These are phyloP conservation scores for Epichloe amarillans DNA, from an alignment of 2,329 filamentous ascomycete genomes.

Conservation along the genomic window DNA sequence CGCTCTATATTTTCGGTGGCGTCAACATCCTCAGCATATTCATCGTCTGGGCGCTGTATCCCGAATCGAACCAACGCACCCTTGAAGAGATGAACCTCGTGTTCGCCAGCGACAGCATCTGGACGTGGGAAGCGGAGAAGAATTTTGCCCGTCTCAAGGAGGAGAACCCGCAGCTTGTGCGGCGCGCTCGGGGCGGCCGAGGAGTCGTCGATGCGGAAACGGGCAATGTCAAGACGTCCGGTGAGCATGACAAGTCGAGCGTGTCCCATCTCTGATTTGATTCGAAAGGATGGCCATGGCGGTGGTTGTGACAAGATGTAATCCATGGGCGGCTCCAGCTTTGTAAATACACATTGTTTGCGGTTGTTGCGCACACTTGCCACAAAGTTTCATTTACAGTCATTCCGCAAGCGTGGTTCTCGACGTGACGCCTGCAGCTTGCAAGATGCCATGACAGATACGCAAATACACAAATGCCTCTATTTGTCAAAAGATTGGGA, in stretches of 20 bases:
- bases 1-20: constrained; percentile 59
- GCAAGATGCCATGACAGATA: too few species aligned
- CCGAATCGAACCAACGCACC: constrained; percentile 60
- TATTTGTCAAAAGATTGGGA: too few species aligned
- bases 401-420: too few species aligned
- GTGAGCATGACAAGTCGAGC: constrained; percentile 5
- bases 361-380: too few species aligned
- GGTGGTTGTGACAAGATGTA: too few species aligned
- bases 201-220: constrained; percentile 11
- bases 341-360: too few species aligned
- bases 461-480: too few species aligned
- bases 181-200: constrained; percentile 6
- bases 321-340: too few species aligned
- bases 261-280: neutral
- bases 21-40: constrained; percentile 53
- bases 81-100: constrained; percentile 64
- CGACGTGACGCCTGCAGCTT: too few species aligned
- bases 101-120: constrained; percentile 53
- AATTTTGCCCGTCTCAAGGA: constrained; percentile 49
- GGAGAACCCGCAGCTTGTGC: constrained; percentile 37
- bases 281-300: too few species aligned
- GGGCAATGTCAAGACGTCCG: constrained; percentile 1
- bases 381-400: too few species aligned
- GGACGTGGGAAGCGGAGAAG: constrained; percentile 58
- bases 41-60: constrained; percentile 61